Percentiles rank a stretch among this genome's conserved stretches.
Evolutionary conservation across 257 asterid species (phyloP).

Genomic region (Solanum pimpinellifolium): DNA sequence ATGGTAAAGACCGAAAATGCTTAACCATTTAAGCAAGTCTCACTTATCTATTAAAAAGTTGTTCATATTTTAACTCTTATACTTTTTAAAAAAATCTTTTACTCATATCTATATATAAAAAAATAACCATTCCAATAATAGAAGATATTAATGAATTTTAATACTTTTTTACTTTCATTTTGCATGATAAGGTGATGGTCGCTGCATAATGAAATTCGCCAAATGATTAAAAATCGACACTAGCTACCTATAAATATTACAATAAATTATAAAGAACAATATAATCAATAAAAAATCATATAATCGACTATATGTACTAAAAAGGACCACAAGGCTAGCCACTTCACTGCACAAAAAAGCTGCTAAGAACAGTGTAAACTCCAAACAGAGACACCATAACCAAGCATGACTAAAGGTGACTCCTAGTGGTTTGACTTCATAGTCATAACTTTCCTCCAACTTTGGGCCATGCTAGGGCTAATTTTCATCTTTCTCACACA

Average conservation of each 20-base stretch:
- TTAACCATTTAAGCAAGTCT: not conserved
- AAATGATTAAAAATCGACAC: not conserved
- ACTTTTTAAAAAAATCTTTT: not conserved
- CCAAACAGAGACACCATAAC: not conserved
- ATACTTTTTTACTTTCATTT: not conserved
- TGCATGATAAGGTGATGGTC: not conserved
- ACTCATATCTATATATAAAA: not conserved
- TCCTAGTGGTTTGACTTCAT: slow-evolving; percentile 4
- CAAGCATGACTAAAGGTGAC: not conserved
- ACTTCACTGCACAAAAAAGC: not conserved
- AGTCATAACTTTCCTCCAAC: not conserved
- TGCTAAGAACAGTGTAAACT: not conserved
- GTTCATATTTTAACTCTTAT: not conserved
- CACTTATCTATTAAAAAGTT: not conserved
- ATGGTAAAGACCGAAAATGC: too few species aligned
- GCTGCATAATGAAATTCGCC: not conserved
- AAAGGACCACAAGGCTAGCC: not conserved
- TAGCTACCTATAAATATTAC: not conserved
- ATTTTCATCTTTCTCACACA: not conserved
- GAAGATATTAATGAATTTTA: not conserved
- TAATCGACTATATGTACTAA: too few species aligned
- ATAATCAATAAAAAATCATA: not conserved
- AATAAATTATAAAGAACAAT: not conserved
- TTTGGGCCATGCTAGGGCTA: not conserved
- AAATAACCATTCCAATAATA: not conserved